Percentiles rank a stretch among this genome's conserved stretches.
These are phyloP conservation scores for Rhynchosporium agropyri DNA, from an alignment of 2,329 filamentous ascomycete genomes.

Conservation along the genomic window DNA sequence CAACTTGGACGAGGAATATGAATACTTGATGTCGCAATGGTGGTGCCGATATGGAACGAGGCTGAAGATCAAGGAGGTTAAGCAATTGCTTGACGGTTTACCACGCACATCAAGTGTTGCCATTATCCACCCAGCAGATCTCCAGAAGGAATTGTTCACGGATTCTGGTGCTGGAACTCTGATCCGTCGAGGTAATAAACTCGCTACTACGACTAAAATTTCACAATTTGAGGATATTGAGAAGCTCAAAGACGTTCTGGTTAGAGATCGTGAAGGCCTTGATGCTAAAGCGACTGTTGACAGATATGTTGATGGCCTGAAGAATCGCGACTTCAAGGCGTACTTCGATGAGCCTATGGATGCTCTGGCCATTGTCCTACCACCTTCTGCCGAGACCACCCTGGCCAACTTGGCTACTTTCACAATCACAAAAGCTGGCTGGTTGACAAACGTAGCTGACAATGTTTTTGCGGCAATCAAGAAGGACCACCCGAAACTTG, in stretches of 20 bases:
- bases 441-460: conserved; percentile 92
- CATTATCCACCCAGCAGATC: conserved; percentile 93
- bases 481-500: conserved; percentile 87
- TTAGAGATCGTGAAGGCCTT: conserved; percentile 78
- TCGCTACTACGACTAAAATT: conserved; percentile 72
- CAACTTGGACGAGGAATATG: conserved; percentile 96
- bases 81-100: conserved; percentile 85
- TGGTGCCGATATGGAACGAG: conserved; percentile 96
- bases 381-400: conserved; percentile 64
- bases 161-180: conserved; percentile 93
- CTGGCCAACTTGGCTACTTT: conserved; percentile 87
- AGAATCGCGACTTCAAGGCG: conserved; percentile 79
- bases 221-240: conserved; percentile 75
- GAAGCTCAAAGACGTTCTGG: conserved; percentile 78
- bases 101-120: conserved; percentile 93
- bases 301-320: conserved; percentile 79
- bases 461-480: conserved; percentile 93
- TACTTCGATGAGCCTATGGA: conserved; percentile 96
- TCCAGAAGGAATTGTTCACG: conserved; percentile 96
- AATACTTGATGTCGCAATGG: conserved; percentile 86
- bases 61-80: conserved; percentile 97
- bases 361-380: conserved; percentile 85
- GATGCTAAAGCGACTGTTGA: conserved; percentile 85
- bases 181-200: conserved; percentile 88
- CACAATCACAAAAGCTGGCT: conserved; percentile 90